A percentile compares a stretch with the other conserved stretches of the same genome.
phyloP scores from a whole-genome alignment of 805 yeast species.

The Kuraishia cidri region DNA sequence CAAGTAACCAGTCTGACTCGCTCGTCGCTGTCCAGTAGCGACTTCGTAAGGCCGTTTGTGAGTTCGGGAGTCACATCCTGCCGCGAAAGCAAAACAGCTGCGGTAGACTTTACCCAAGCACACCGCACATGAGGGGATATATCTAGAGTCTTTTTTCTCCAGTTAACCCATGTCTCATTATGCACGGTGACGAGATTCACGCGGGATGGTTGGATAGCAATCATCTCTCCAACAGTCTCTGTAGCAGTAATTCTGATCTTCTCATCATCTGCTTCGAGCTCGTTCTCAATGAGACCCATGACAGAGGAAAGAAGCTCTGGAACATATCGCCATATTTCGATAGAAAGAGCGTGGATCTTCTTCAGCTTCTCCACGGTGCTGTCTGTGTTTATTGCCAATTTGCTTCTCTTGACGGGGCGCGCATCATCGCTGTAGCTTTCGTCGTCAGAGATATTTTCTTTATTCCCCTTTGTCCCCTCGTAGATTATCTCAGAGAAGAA shows the following conservation, averaged over 20 bases:
- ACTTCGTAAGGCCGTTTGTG: slow-evolving; percentile 50
- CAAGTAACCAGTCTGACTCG: slow-evolving; percentile 60
- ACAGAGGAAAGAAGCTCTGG: slow-evolving; percentile 71
- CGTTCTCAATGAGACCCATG: slow-evolving; percentile 74
- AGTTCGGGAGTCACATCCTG: slow-evolving; percentile 41
- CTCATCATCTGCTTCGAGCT: slow-evolving; percentile 63
- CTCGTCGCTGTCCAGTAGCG: slow-evolving; percentile 70
- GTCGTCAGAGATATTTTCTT: slow-evolving; percentile 13
- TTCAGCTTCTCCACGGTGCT: slow-evolving; percentile 22
- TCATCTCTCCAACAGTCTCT: slow-evolving; percentile 59
- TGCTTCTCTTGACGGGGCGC: slow-evolving; percentile 8
- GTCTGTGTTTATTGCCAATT: slow-evolving; percentile 2
- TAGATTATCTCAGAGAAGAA: slow-evolving; percentile 71
- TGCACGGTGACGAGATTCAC: slow-evolving; percentile 52
- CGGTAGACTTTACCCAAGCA: slow-evolving; percentile 59
- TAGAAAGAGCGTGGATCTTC: slow-evolving; percentile 53
- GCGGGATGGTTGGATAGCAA: slow-evolving; percentile 37
- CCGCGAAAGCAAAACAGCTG: slow-evolving; percentile 34
- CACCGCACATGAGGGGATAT: slow-evolving; percentile 53
- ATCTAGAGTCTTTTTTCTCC: slow-evolving; percentile 75
- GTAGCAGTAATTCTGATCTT: slow-evolving; percentile 61
- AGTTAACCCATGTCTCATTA: slow-evolving; percentile 51
- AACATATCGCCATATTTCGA: slow-evolving; percentile 66
- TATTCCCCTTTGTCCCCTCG: slow-evolving; percentile 22
- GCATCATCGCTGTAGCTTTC: slow-evolving; percentile 15